Evolutionary conservation across 164 flowering plant species (phyloP), one percentile per base, ranked within the genome.

Genomic region (Piper betle): DNA sequence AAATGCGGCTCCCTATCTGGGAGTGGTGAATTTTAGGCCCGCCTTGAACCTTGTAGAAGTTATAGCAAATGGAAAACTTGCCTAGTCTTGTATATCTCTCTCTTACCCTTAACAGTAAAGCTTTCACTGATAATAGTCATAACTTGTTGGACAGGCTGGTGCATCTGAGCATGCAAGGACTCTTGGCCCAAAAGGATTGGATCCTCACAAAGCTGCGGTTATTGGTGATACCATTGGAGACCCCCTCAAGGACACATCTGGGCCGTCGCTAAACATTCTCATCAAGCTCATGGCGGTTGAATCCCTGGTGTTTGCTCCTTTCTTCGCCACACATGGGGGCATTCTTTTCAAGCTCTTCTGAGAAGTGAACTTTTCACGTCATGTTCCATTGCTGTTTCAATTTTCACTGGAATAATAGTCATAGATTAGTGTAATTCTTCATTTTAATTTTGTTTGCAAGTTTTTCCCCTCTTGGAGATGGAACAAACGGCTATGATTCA

Each of bases 241-340:
- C 69, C 95, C 95, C 2, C 77, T 87, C 53, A 85, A 88, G 85
- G 96, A 88, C 75, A 88, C 92, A 11, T 87, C 94, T 48, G 94
- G 94, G 2, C 94, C 88, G 20, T 83, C 94, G 0, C 81, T 87
- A 53, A 88, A 88, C 78, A 88, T 88, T 63, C 90, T 88, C 54
- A 88, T 88, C 80, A 88, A 88, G 86, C 85, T 88, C 20, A 88
- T 88, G 96, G 96, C 90, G 0, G 92, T 88, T 10, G 96, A 88
- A 61, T 88, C 96, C 1, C 90, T 88, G 8, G 96, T 86, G 38
- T 88, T 87, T 60, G 95, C 91, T 52, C 94, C 94, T 33, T 85
- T 87, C 77, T 85, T 87, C 17, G 95, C 94, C n/a, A 78, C 71
- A 33, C 94, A 87, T 37, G 94, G 94, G 41, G 94, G 94, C 53